Base-by-base conservation (phyloP, 495 filamentous ascomycete species). In the Xylaria cubensis region DNA sequence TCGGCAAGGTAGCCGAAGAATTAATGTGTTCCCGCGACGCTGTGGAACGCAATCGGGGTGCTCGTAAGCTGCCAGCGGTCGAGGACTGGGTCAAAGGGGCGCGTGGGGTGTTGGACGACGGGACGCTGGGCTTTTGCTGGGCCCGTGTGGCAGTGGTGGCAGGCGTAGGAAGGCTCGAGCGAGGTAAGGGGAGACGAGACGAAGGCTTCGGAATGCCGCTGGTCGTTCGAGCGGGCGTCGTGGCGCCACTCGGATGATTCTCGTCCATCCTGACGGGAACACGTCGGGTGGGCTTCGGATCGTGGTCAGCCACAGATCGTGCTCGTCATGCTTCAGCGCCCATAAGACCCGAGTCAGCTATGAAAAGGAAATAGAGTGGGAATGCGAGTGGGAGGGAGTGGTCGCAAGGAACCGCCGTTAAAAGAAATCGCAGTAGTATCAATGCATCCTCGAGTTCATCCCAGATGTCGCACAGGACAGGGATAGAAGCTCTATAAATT, bases 11-110 rank as follows among this genome's bases (percentile, higher is more conserved):
- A 13, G 80, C 61, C 24, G 75, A 58, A 32, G 74, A 41, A 53
- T 46, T 73, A 21, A 86, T 67, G 59, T 80, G 83, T 67, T 85
- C 84, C 67, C 77, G 80, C 10, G 85, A 86, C 46, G 82, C 67
- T 5, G 82, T 53, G 2, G 84, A 39, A 39, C 85, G 82, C 9
- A 86, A 72, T 53, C 81, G 82, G 13, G 83, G 81, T 70, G 81
- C 82, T 67, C 80, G 82, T 39, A 79, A 19, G 36, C 74, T 75
- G 9, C 71, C 65, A 32, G 59, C 44, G 29, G 48, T 53, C 36
- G 61, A 56, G 44, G 59, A 44, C 55, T 61, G 70, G 8, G 70
- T 19, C 65, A 63, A 64, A 44, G 65, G 70, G 66, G 65, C 63
- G 69, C 36, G 72, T n/a, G 48, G 69, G 64, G n/a, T 62, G 56